A percentile compares a stretch with the other conserved stretches of the same genome.
Conservation (phyloP, 768 basidiomycete species). For the Gymnopilus dilepis region DNA sequence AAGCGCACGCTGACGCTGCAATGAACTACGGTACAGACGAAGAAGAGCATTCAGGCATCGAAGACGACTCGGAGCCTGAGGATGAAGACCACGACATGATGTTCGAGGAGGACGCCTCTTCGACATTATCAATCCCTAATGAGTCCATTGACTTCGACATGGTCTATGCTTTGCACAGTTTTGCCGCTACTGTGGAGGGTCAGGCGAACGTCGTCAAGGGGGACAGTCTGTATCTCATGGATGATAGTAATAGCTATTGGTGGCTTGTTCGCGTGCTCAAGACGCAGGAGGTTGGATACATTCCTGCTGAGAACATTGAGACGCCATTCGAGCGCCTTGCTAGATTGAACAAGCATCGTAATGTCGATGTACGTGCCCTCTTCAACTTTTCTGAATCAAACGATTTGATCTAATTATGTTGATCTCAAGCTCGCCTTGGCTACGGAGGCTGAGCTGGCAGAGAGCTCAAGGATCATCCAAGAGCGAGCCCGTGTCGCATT, state of each 20-base stretch:
- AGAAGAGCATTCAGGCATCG: constrained; percentile 71
- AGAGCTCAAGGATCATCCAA: constrained; percentile 50
- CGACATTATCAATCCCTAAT: constrained; percentile 85
- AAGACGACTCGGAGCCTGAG: constrained; percentile 57
- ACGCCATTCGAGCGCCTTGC: constrained; percentile 97
- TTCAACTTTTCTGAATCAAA: constrained; percentile 5
- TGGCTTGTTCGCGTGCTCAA: constrained; percentile 99
- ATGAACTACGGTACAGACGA: constrained; percentile 54
- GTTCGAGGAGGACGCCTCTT: constrained; percentile 77
- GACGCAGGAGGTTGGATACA: constrained; percentile 98
- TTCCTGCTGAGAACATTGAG: constrained; percentile 99
- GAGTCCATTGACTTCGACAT: constrained; percentile 94
- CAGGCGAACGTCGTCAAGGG: constrained; percentile 99
- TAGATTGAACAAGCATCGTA: constrained; percentile 94
- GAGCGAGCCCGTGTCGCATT: constrained; percentile 60
- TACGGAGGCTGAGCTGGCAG: constrained; percentile 72
- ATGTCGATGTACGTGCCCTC: constrained; percentile 80
- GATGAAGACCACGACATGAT: constrained; percentile 84
- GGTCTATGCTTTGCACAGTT: constrained; percentile 93
- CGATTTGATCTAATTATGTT: constrained; percentile 12
- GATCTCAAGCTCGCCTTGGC: constrained; percentile 67
- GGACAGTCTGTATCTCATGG: constrained; percentile 94
- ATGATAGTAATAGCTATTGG: constrained; percentile 99
- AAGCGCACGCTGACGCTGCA: constrained; percentile 51
- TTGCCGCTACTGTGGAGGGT: constrained; percentile 97